phyloP scores from a whole-genome alignment of 1,284 basidiomycete genomes.

The Leccinum solheimii region DNA sequence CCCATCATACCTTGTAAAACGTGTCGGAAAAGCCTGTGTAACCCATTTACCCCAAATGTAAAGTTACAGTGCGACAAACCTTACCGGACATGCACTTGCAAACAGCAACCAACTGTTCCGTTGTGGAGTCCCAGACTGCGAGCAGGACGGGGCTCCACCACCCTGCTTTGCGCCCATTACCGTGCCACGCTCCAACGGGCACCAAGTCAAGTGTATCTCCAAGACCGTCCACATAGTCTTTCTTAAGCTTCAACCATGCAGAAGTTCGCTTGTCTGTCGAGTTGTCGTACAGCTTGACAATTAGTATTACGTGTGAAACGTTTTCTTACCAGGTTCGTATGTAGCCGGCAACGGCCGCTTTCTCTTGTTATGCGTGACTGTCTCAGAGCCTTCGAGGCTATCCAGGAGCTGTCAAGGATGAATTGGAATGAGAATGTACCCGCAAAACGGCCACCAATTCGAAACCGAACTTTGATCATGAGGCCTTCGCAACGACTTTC shows the following conservation, averaged over 20 bases:
- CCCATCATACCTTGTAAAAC: constrained; percentile 71
- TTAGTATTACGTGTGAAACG: background rate
- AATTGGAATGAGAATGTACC: constrained; percentile 4
- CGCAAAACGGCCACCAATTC: constrained; percentile 18
- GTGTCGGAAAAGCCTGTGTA: constrained; percentile 80
- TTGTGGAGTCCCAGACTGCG: constrained; percentile 74
- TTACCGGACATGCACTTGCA: constrained; percentile 87
- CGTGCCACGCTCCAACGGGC: constrained; percentile 89
- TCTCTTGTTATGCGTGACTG: constrained; percentile 37
- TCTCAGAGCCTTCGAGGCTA: constrained; percentile 45
- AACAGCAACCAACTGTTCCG: constrained; percentile 73
- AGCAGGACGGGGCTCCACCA: constrained; percentile 95
- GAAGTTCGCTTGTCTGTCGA: constrained; percentile 67
- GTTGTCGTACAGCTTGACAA: background rate
- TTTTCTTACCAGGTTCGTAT: constrained; percentile 75
- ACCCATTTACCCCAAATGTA: constrained; percentile 3
- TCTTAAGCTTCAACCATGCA: constrained; percentile 86
- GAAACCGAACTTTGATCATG: constrained; percentile 79
- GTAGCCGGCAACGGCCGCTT: constrained; percentile 82
- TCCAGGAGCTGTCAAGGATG: constrained; percentile 55
- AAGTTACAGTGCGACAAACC: constrained; percentile 20
- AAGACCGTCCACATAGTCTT: constrained; percentile 68
- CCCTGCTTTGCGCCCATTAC: constrained; percentile 86
- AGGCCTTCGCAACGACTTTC: constrained; percentile 86
- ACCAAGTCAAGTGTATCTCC: constrained; percentile 67